Evolutionary conservation across 768 basidiomycete genomes (phyloP), one percentile per base, ranked within the genome.

Genomic region (Suillus sp.): DNA sequence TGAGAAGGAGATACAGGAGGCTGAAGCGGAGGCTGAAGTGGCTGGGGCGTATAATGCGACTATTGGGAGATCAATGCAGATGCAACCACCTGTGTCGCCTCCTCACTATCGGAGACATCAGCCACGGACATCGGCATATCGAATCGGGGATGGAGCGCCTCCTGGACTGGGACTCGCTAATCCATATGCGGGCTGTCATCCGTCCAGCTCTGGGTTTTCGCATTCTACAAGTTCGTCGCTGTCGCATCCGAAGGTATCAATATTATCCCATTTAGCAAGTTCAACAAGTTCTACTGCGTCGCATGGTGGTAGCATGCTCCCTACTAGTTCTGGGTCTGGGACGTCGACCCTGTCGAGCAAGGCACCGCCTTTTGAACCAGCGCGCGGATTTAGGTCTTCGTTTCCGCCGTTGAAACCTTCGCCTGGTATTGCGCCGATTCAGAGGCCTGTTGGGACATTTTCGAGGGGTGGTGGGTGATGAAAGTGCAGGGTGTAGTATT

Each of bases 291-390:
- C 56, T 22, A 43, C 22, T 4, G 20, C 34, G 10, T 40, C 60
- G 32, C 54, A 56, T 25, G 14, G 22, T 55, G 54, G 35, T 25
- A 35, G 35, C 53, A 51, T 54, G 45, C 65, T 53, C 30, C 51
- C 51, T 1, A 72, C 72, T 35, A 74, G 68, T 42, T 72, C 76
- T 1, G 62, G 32, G 1, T 22, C 37, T 27, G 38, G 62, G 27
- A 56, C 48, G 3, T 83, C 83, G 9, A 81, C 74, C 14, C 69
- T 86, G n/a, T 86, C 85, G 11, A 80, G 81, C 63, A 81, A 79
- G 43, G 86, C 85, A 2, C 77, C 80, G 4, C 81, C 84, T 18
- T 87, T 86, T 60, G 85, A 86, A 67, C 85, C 84, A 2, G 77
- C 72, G 2, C 72, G 71, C n/a, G 67, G 61, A 30, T 56, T 75